Percentiles rank a stretch among this genome's conserved stretches.
Conservation (phyloP, 2,329 filamentous ascomycete species). For the Botrytis byssoidea region DNA sequence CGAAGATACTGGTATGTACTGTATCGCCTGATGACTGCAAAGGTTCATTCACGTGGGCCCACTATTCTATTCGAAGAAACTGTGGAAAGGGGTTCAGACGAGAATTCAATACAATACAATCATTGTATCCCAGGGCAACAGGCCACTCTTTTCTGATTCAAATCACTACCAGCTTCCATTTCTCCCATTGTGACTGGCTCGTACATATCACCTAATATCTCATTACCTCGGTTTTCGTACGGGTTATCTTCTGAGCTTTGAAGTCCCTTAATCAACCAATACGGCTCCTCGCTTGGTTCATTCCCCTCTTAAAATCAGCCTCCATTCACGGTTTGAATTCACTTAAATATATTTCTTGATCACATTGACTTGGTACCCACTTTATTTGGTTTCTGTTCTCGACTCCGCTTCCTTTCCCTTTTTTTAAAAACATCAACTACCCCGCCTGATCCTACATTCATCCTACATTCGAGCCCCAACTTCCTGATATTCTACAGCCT, state of each 20-base stretch:
- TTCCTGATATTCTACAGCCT: background rate
- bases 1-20: background rate
- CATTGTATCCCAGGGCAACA: background rate
- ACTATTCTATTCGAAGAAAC: background rate
- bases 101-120: background rate
- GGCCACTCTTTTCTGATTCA: background rate
- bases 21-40: background rate
- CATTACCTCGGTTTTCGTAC: background rate
- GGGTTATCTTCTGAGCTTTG: background rate
- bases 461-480: background rate
- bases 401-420: background rate
- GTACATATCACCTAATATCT: background rate
- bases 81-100: conserved; percentile 13
- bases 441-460: background rate
- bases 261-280: background rate
- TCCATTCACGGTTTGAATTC: conserved; percentile 8
- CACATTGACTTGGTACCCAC: conserved; percentile 12
- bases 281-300: conserved; percentile 3
- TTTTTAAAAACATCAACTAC: background rate
- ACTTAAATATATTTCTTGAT: background rate
- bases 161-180: background rate
- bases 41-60: background rate
- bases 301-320: background rate
- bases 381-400: background rate
- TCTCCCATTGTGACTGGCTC: background rate